Conservation (phyloP, 176 grass and related monocot species). For the Eremochloa ophiuroides region DNA sequence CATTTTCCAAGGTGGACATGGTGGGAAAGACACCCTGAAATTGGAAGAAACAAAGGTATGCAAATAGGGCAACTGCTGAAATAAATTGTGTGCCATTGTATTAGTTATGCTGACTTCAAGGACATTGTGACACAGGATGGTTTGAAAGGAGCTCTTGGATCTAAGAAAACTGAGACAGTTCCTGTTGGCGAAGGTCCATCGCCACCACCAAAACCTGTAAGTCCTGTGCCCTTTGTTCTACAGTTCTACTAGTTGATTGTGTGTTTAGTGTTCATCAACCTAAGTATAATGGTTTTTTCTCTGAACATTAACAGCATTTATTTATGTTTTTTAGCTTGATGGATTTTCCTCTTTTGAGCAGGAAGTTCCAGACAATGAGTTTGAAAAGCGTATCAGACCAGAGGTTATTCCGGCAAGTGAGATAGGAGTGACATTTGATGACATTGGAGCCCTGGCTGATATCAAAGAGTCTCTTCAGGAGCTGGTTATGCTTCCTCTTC, state of each 20-base stretch:
- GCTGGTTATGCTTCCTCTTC: slow-evolving; percentile 91
- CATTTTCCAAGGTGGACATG: slow-evolving; percentile 74
- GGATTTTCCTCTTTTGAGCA: too few relatives aligned
- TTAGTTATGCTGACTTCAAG: neutral
- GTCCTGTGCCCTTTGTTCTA: neutral
- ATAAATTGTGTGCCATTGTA: neutral
- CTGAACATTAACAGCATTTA: neutral
- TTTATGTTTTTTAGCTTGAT: too few relatives aligned
- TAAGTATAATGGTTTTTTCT: too few relatives aligned
- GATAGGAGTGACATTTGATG: slow-evolving; percentile 93
- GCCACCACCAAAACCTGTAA: slow-evolving; percentile 42
- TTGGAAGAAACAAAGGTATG: slow-evolving; percentile 65
- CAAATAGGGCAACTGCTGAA: neutral
- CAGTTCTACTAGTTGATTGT: too few relatives aligned
- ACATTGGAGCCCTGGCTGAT: slow-evolving; percentile 86
- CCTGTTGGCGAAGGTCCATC: slow-evolving; percentile 23
- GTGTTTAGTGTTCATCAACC: too few relatives aligned
- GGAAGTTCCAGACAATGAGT: slow-evolving; percentile 97
- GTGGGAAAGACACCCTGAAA: slow-evolving; percentile 83
- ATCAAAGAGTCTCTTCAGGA: slow-evolving; percentile 98
- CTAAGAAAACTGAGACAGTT: slow-evolving; percentile 28
- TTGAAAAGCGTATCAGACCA: slow-evolving; percentile 90
- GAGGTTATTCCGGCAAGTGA: slow-evolving; percentile 89
- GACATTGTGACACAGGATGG: slow-evolving; percentile 7
- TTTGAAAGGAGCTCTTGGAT: slow-evolving; percentile 17